Evolutionary conservation across 2,329 filamentous ascomycete genomes (phyloP), one percentile per base, ranked within the genome.

Genomic region (Aaosphaeria pasadenensis): DNA sequence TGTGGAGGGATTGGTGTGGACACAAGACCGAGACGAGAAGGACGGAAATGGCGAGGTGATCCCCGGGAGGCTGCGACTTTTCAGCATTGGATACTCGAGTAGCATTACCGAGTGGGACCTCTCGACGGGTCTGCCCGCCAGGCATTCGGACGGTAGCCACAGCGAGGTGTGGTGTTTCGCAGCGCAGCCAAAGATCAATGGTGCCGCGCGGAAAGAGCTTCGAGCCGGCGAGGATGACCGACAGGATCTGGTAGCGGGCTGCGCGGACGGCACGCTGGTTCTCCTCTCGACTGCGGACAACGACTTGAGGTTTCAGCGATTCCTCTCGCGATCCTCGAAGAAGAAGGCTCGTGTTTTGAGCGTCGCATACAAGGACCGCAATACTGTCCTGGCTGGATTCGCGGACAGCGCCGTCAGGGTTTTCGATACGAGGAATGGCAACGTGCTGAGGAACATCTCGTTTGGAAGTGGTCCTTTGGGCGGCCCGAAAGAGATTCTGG

Each of bases 161-260:
- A 91, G 91, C 56, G 91, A 96, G 64, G 92, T 97, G 52, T 99
- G 94, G 94, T 97, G 92, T 72, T 82, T 99, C 61, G 89, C 89
- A 49, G 88, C 87, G 11, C 92, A 96, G 72, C 94, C 92, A 3
- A 76, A 77, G 55, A 74, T 72, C 67, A 72, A 75, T 49, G 50
- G 67, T 9, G 50, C 44, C 11, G 31, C 40, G 28, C 55, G 56
- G 39, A 52, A 45, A 3, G 45, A 51, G n/a, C 43, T 45, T 11
- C 46, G 45, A 1, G 54, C 58, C 5, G 61, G 63, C 7, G 59
- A 60, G 30, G 58, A 62, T 49, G 43, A 53, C 2, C 64, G 67
- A 44, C 75, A 74, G 69, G 87, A 89, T 64, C 79, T 99, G 38
- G 87, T 95, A 9, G 88, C 85, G 45, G 94, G 94, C 11, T 97